Conservation (phyloP, 305 asterid genomes). For the Fraxinus angustifolia region DNA sequence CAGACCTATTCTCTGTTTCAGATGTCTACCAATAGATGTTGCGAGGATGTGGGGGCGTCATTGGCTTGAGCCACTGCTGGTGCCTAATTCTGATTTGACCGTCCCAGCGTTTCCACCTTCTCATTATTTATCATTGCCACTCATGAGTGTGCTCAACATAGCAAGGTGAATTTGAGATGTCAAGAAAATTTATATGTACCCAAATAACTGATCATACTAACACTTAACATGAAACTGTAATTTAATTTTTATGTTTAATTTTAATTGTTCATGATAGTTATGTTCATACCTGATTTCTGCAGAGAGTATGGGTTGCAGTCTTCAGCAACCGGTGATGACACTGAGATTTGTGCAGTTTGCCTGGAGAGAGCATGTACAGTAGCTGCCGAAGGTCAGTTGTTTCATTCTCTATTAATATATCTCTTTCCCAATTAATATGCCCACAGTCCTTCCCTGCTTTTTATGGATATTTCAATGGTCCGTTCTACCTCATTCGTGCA, state of each 20-base stretch:
- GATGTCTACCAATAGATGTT: constrained; percentile 94
- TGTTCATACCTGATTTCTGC: constrained; percentile 26
- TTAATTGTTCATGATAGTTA: neutral
- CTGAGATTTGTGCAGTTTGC: constrained; percentile 85
- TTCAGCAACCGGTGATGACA: constrained; percentile 60
- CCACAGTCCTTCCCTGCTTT: neutral
- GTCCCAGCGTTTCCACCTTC: constrained; percentile 71
- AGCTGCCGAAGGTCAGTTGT: constrained; percentile 69
- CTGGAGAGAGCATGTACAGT: constrained; percentile 87
- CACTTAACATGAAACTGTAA: neutral
- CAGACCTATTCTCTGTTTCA: constrained; percentile 34
- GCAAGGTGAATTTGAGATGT: constrained; percentile 57
- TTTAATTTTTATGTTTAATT: neutral
- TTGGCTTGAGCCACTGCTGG: constrained; percentile 86
- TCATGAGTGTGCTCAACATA: constrained; percentile 80
- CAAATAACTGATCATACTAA: neutral
- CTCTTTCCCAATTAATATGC: neutral
- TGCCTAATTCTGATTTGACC: constrained; percentile 58
- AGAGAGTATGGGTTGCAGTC: constrained; percentile 81
- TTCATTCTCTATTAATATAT: neutral
- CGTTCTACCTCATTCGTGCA: neutral
- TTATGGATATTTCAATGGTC: neutral
- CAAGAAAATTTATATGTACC: neutral
- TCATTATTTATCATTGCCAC: constrained; percentile 77
- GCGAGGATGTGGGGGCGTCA: constrained; percentile 97